Evolutionary conservation across 768 basidiomycete genomes (phyloP).

Genomic region (Leccinum boreale): DNA sequence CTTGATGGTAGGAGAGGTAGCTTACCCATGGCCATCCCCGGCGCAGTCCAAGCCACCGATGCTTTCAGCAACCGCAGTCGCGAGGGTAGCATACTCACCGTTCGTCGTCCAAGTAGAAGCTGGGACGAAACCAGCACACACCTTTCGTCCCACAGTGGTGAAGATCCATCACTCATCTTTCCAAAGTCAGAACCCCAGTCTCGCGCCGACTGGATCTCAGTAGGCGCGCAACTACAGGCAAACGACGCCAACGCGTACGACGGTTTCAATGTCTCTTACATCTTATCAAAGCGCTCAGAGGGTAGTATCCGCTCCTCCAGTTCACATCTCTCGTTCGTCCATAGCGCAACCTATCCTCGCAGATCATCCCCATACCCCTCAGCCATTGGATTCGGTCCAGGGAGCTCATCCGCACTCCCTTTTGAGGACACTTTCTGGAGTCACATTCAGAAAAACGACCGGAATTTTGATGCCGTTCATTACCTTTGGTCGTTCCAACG

Average conservation of each 20-base stretch:
- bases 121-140: constrained; percentile 43
- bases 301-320: constrained; percentile 34
- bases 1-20: constrained; percentile 46
- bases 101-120: constrained; percentile 61
- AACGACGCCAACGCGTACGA: constrained; percentile 18
- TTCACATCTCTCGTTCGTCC: constrained; percentile 22
- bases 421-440: constrained; percentile 40
- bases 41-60: constrained; percentile 20
- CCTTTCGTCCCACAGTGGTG: constrained; percentile 18
- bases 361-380: constrained; percentile 29
- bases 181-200: constrained; percentile 45
- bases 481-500: constrained; percentile 59
- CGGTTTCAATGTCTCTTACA: constrained; percentile 47
- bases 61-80: constrained; percentile 40
- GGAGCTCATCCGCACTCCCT: constrained; percentile 34
- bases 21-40: constrained; percentile 59
- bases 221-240: constrained; percentile 40
- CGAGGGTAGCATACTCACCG: constrained; percentile 55
- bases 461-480: constrained; percentile 41
- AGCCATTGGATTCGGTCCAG: constrained; percentile 18
- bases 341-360: background rate
- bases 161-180: constrained; percentile 28
- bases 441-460: constrained; percentile 37
- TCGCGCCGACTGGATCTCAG: constrained; percentile 50
- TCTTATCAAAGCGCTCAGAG: constrained; percentile 33